Evolutionary conservation across 305 asterid genomes (phyloP), one percentile per base, ranked within the genome.

Genomic region (Fraxinus velutina): DNA sequence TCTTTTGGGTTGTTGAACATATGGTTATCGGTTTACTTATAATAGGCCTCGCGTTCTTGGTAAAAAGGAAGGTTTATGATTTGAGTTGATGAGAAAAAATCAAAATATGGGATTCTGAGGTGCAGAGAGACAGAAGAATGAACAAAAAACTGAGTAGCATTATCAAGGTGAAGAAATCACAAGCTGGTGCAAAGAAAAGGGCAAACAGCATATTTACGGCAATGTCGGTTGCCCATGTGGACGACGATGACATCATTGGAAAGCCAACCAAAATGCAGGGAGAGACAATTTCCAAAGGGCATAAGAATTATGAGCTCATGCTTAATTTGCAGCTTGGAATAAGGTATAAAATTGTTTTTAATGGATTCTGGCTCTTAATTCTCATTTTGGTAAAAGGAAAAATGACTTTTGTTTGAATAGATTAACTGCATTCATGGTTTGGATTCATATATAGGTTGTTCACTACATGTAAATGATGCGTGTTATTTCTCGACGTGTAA

Each of bases 181-280:
- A 91, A 78, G 92, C 88, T 24, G 81, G 86, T 30, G 92, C 88
- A 29, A 90, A 85, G 90, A 89, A 80, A 86, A 84, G 87, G 68
- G 68, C 83, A 29, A 86, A 85, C 80, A 88, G 82, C 80, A 89
- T 92, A 80, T 89, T 90, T 68, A 39, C 93, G 76, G 81, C 92
- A 84, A 95, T 93, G 99, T 92, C 99, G 44, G 99, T 93, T 55
- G 97, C 97, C 83, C 97, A 92, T 83, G 99, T 95, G 73, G 98
- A 93, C 70, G 98, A 93, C 24, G 93, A 88, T 52, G 96, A 91
- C 73, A 82, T 91, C 73, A 71, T 84, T 36, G 87, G 90, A 50
- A 91, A 89, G 86, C 92, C 94, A 6, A 78, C 88, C 29, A 89
- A 86, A 84, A 88, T 80, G 85, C 94, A 89, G 73, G 98, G 99